Base-by-base conservation (phyloP, 2,329 filamentous ascomycete species). In the Sclerotinia minor region DNA sequence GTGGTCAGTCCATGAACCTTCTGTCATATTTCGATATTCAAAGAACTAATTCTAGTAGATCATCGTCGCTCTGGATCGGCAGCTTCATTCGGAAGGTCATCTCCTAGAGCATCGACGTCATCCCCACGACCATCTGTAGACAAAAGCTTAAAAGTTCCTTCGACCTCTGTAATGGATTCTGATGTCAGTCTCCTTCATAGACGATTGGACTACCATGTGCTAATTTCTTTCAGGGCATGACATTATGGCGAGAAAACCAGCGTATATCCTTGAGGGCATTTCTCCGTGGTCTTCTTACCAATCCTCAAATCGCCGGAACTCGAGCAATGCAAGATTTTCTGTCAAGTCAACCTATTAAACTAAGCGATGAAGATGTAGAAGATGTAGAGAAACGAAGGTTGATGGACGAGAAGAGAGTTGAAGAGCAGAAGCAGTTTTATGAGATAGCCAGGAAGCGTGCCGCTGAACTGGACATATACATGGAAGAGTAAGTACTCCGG, bases 351-450 rank as follows among this genome's bases (percentile, higher is more conserved):
- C 88, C 90, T 0, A 86, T 96, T 35, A 87, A 84, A 1, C 82
- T 92, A 13, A 92, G 87, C 29, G 91, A 94, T 73, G 92, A 95
- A 68, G 95, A 99, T 76, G 81, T 90, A 38, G 85, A 89, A 2
- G 95, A 99, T 76, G 93, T 97, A 44, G 79, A 88, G 70, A 85
- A 85, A 68, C 86, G 95, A 65, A 96, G 94, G 78, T 84, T 86
- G 17, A 88, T 97, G 79, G 95, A 99, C 74, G 89, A 92, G 77
- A 91, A 91, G 78, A 88, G 95, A 55, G 86, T 98, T 64, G 92
- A 96, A 75, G 95, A 99, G 79, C 95, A 99, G 78, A 91, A 89
- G 77, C 87, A 89, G 72, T 99, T 99, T 77, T 99, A 97, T 78
- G 94, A 99, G 77, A 94, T 99, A 76, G 95, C 95, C 11, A 85